Evolutionary conservation across 768 basidiomycete genomes (phyloP).

Genomic region (Suillus paluster): DNA sequence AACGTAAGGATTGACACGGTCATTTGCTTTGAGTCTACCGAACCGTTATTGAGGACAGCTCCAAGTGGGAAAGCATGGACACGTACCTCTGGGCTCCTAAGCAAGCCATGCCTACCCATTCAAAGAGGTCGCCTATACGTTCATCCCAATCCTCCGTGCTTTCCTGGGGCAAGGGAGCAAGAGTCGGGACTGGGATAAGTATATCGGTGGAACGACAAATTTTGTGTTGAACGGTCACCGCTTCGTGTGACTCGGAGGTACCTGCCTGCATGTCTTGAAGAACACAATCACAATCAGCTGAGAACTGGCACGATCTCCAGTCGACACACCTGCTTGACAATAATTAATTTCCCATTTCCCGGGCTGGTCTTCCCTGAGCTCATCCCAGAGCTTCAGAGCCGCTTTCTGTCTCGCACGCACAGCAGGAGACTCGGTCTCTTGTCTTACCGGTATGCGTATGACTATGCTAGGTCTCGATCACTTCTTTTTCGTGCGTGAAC

Average conservation of each 20-base stretch:
- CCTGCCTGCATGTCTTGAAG: neutral
- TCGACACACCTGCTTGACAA: slow-evolving; percentile 26
- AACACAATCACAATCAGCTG: slow-evolving; percentile 9
- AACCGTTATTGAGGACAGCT: neutral
- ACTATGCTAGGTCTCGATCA: slow-evolving; percentile 39
- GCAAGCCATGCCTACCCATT: slow-evolving; percentile 76
- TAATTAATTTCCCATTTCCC: slow-evolving; percentile 52
- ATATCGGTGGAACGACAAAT: slow-evolving; percentile 37
- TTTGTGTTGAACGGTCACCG: slow-evolving; percentile 22
- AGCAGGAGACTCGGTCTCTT: slow-evolving; percentile 40
- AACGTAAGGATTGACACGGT: slow-evolving; percentile 70
- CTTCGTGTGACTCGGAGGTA: slow-evolving; percentile 4
- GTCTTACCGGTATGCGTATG: slow-evolving; percentile 50
- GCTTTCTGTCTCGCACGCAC: slow-evolving; percentile 43
- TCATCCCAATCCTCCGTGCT: slow-evolving; percentile 55
- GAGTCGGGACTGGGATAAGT: slow-evolving; percentile 43
- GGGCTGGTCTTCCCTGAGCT: slow-evolving; percentile 36
- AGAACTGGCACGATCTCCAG: neutral
- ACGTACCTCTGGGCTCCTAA: slow-evolving; percentile 67
- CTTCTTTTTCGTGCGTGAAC: slow-evolving; percentile 1
- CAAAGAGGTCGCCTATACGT: slow-evolving; percentile 53
- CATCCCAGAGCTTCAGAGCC: slow-evolving; percentile 57
- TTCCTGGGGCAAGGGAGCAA: slow-evolving; percentile 36
- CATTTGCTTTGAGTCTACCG: slow-evolving; percentile 59
- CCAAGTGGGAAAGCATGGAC: slow-evolving; percentile 2